Base-by-base conservation (phyloP, 2,329 filamentous ascomycete genomes). In the Bisporella sp. region DNA sequence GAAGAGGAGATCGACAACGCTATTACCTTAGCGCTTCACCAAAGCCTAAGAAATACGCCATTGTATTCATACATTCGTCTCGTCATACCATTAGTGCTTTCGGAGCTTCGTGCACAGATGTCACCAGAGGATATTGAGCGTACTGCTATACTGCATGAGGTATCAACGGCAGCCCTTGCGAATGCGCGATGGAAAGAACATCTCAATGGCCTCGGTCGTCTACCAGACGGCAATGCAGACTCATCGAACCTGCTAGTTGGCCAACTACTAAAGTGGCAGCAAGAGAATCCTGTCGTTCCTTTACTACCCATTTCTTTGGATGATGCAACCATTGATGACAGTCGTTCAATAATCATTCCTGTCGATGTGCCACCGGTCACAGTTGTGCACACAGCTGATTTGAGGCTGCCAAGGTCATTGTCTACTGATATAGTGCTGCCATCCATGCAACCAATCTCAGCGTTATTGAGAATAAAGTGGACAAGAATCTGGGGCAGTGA, bases 301-400 rank as follows among this genome's bases (percentile, higher is more conserved):
- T 49, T 64, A 29, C 46, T 57, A 5, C 59, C 56, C 6, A 47
- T 62, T 21, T 48, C 52, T 41, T 50, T 56, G 31, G 54, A 57
- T 37, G 51, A 59, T 30, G 60, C 59, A 8, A 54, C 56, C 1
- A 55, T 64, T n/a, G 47, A 68, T 28, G 71, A 77, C 21, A 73
- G 67, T 54, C 77, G 77, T 21, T 83, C 82, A 9, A 91, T 99
- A 59, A 74, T 86, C 31, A 95, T 99, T 48, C 88, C 91, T 0
- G 91, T 99, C 11, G 89, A 96, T 52, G 82, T 99, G 1, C 92
- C 92, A 0, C 83, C 85, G 1, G 76, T 96, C 2, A 81, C 88
- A 45, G 80, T 96, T 21, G 79, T 97, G 0, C 87, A 95, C 67
- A 95, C 87, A 0, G 85, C 86, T 3, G 81, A 86, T 47, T 76